Evolutionary conservation across 2,329 filamentous ascomycete species (phyloP).

Genomic region (Fusarium sp.): DNA sequence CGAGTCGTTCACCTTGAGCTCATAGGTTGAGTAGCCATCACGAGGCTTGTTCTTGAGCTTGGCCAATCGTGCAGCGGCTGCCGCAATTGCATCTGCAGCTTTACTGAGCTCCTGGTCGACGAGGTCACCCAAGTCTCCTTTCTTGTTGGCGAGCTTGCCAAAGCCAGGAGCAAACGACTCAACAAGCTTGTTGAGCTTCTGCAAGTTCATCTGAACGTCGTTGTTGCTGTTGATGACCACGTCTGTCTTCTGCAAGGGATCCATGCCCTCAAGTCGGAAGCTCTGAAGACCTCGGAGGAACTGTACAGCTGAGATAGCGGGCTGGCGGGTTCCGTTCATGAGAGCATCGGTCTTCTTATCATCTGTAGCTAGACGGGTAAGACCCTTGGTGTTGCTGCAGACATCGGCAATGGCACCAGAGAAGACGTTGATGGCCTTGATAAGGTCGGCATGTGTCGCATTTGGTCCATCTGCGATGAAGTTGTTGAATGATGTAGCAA

Average conservation of each 20-base stretch:
- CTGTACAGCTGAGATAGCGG: constrained; percentile 86
- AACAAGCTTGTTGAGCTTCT: constrained; percentile 91
- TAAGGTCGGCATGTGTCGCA: constrained; percentile 88
- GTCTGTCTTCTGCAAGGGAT: constrained; percentile 91
- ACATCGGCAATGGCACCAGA: constrained; percentile 92
- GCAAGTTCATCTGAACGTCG: constrained; percentile 92
- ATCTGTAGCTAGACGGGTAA: constrained; percentile 91
- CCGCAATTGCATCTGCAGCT: constrained; percentile 94
- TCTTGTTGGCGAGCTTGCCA: constrained; percentile 78
- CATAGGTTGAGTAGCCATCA: constrained; percentile 94
- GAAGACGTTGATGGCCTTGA: constrained; percentile 91
- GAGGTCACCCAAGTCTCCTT: constrained; percentile 90
- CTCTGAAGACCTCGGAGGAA: constrained; percentile 96
- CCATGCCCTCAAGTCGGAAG: constrained; percentile 90
- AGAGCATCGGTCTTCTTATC: constrained; percentile 94
- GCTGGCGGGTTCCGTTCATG: constrained; percentile 82
- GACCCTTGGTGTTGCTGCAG: constrained; percentile 94
- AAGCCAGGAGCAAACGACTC: constrained; percentile 92
- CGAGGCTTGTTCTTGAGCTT: constrained; percentile 97
- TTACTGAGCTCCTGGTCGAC: constrained; percentile 93
- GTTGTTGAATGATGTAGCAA: constrained; percentile 97
- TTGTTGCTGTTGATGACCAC: constrained; percentile 98
- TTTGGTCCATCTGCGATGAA: constrained; percentile 97
- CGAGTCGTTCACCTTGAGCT: constrained; percentile 93
- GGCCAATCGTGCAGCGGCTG: constrained; percentile 85